A percentile compares a stretch with the other conserved stretches of the same genome.
Conservation (phyloP, 306 rosid genomes). For the Hylodesmum podocarpum region DNA sequence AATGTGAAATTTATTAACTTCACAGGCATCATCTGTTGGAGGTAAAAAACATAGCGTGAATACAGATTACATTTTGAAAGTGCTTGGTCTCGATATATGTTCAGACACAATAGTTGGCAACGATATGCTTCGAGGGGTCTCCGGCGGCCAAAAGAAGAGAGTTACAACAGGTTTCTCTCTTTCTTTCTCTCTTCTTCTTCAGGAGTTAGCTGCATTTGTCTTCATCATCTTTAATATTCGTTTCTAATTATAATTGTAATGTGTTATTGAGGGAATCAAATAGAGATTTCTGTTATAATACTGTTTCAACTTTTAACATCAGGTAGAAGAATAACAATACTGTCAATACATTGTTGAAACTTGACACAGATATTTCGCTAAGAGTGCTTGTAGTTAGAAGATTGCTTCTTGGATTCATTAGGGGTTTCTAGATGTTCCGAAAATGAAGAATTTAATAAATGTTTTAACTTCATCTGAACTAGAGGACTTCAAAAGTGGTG, state of each 20-base stretch:
- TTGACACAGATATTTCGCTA: not conserved
- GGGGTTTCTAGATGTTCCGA: not conserved
- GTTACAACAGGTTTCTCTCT: conserved; percentile 76
- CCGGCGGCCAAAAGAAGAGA: conserved; percentile 93
- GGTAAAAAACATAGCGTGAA: conserved; percentile 73
- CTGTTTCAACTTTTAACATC: not conserved
- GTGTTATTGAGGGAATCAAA: not conserved
- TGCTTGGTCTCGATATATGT: conserved; percentile 85
- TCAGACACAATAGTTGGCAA: conserved; percentile 82
- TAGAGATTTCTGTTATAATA: not conserved
- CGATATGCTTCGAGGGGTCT: conserved; percentile 83
- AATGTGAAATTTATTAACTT: conserved; percentile 24
- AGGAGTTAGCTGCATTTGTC: not conserved
- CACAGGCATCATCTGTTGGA: conserved; percentile 82
- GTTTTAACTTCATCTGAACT: conserved; percentile 2
- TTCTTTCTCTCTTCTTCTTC: not conserved
- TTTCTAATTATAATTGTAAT: not conserved
- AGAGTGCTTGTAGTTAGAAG: not conserved
- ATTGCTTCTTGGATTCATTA: not conserved
- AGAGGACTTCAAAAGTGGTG: conserved; percentile 6
- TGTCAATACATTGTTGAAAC: not conserved
- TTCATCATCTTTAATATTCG: not conserved
- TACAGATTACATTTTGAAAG: conserved; percentile 78
- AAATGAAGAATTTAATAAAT: not conserved
- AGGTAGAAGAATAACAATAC: not conserved